Percentiles rank a stretch among this genome's conserved stretches.
phyloP scores from a whole-genome alignment of 2,329 filamentous ascomycete species.

The Gaeumannomyces tritici region DNA sequence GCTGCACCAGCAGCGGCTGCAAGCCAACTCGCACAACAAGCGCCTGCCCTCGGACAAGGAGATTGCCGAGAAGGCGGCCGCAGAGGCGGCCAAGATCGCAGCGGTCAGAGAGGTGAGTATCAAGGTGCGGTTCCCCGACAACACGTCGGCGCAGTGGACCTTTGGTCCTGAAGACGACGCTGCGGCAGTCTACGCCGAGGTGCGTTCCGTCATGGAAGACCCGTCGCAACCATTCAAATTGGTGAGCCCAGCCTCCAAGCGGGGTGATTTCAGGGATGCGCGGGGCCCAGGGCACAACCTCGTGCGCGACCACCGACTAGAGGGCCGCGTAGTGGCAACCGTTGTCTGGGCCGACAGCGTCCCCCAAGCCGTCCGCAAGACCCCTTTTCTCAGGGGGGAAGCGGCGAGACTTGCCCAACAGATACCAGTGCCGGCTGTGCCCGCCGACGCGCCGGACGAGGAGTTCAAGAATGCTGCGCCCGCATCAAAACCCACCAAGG shows the following conservation, averaged over 20 bases:
- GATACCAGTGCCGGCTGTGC: constrained; percentile 53
- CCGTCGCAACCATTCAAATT: constrained; percentile 62
- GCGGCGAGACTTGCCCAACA: constrained; percentile 55
- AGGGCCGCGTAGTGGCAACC: constrained; percentile 63
- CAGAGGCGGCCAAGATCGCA: constrained; percentile 55
- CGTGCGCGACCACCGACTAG: constrained; percentile 65
- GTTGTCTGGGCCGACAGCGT: constrained; percentile 64
- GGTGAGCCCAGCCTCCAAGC: constrained; percentile 43
- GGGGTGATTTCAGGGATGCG: constrained; percentile 34
- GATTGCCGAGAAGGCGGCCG: constrained; percentile 58
- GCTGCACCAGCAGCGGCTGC: constrained; percentile 60
- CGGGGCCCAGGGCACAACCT: constrained; percentile 41
- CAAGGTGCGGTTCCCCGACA: constrained; percentile 81
- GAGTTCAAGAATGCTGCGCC: constrained; percentile 12
- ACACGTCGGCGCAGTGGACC: constrained; percentile 65
- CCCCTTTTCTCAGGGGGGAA: constrained; percentile 47
- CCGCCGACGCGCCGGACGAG: constrained; percentile 26
- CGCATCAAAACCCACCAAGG: constrained; percentile 13
- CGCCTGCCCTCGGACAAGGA: constrained; percentile 78
- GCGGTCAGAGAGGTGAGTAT: constrained; percentile 61
- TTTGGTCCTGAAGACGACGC: constrained; percentile 62
- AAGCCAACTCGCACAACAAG: constrained; percentile 55
- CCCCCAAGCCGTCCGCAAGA: constrained; percentile 41
- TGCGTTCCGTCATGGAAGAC: constrained; percentile 60
- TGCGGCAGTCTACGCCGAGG: constrained; percentile 62